Base-by-base conservation (phyloP, 805 yeast genomes). In the Kluyveromyces lactis region DNA sequence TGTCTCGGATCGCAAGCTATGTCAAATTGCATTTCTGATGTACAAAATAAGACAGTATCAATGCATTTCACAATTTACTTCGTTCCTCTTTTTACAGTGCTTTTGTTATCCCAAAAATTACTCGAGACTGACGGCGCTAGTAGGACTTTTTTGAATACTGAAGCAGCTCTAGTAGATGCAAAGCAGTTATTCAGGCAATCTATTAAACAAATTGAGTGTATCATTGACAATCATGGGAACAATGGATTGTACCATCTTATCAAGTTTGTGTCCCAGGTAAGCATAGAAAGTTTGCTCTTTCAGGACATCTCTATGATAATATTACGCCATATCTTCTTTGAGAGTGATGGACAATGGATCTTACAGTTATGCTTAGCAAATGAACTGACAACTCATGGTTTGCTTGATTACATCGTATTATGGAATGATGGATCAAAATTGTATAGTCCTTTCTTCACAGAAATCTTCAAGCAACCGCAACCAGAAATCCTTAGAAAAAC, bases 381-480 rank as follows among this genome's bases (percentile, higher is more conserved):
- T 33, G 49, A 55, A 24, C 33, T 61, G 16, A 46, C 66, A 12
- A 35, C 33, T 3, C 47, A 50, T 3, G 35, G 52, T 1, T 36
- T 65, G 13, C 38, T 30, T 4, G 42, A 43, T 2, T 63, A 55
- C 33, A 46, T 63, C 23, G 30, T 38, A 4, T 19, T 41, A 16
- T 65, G 69, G 71, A 60, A 64, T 45, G 66, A 64, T 47, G 66
- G 64, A 9, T 33, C 59, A 2, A 31, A 27, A 2, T 31, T 18
- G 2, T 66, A 58, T 40, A 41, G 40, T 15, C 29, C 34, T 10
- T 60, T 64, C 24, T 55, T 42, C 28, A 36, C 42, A 4, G 37
- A 49, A 8, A 15, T 57, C 4, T 47, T 58, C 28, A 31, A 42
- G 9, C 30, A 26, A 16, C 35, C 46, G 5, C 59, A 50, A 40